Percentiles rank a stretch among this genome's conserved stretches.
Conservation (phyloP, 1,284 basidiomycete species). For the Heimioporus retisporus region DNA sequence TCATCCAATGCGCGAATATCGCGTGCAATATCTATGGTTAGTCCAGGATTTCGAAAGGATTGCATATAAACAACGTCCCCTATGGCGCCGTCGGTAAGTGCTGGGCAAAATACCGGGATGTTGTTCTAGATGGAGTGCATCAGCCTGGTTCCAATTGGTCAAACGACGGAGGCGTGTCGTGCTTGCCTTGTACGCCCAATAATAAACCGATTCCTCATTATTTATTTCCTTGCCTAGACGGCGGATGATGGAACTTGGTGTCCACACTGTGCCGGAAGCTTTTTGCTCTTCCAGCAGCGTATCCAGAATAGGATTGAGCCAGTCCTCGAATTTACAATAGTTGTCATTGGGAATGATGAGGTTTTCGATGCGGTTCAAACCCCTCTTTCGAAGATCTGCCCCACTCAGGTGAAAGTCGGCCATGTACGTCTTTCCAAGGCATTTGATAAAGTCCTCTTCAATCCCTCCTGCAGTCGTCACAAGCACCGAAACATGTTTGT, state of each 20-base stretch:
- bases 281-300: constrained; percentile 93
- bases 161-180: constrained; percentile 29
- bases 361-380: constrained; percentile 98
- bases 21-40: constrained; percentile 94
- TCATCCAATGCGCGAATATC: constrained; percentile 97
- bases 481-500: constrained; percentile 91
- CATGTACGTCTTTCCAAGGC: constrained; percentile 95
- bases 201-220: constrained; percentile 97
- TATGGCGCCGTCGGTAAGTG: constrained; percentile 96
- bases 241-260: constrained; percentile 92
- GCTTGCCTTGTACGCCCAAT: constrained; percentile 98
- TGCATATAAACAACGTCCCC: constrained; percentile 99
- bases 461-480: constrained; percentile 99
- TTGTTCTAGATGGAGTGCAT: constrained; percentile 77
- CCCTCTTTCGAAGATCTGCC: constrained; percentile 86
- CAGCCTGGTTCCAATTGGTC: constrained; percentile 29
- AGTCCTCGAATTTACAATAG: constrained; percentile 99
- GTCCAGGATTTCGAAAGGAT: constrained; percentile 91
- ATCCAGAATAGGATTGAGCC: constrained; percentile 96
- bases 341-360: constrained; percentile 98
- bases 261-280: constrained; percentile 82
- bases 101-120: constrained; percentile 99
- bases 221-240: constrained; percentile 96
- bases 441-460: constrained; percentile 99
- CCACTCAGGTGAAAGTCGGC: constrained; percentile 96